Conservation (phyloP, 345 rosid species). For the Odontarrhena argentea region DNA sequence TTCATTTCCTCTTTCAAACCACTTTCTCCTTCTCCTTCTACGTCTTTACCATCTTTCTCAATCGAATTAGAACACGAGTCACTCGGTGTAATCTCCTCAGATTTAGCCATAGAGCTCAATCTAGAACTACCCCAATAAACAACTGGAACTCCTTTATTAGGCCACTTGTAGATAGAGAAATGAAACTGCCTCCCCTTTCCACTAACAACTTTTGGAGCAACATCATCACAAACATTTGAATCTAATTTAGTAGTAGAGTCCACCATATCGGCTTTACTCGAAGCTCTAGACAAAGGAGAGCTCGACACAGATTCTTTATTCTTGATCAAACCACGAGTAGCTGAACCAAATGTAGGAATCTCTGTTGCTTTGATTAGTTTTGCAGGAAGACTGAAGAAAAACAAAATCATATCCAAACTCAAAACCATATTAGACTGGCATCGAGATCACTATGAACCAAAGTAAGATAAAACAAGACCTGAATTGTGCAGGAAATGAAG, state of each 20-base stretch:
- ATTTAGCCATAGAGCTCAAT: constrained; percentile 45
- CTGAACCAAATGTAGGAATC: constrained; percentile 60
- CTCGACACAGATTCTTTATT: constrained; percentile 47
- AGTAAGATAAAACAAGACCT: constrained; percentile 48
- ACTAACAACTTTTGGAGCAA: constrained; percentile 39
- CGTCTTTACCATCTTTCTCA: constrained; percentile 2
- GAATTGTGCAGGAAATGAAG: constrained; percentile 60
- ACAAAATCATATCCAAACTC: constrained; percentile 1
- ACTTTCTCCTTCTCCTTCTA: neutral
- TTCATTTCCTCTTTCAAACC: constrained; percentile 22
- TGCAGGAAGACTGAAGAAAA: constrained; percentile 60
- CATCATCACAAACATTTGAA: constrained; percentile 11
- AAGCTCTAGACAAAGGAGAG: constrained; percentile 54
- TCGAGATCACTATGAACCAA: too few species aligned
- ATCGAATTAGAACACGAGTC: constrained; percentile 8
- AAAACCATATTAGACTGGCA: neutral
- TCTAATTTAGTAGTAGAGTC: constrained; percentile 28
- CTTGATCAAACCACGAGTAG: constrained; percentile 40
- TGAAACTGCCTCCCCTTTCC: constrained; percentile 56
- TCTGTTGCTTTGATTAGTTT: constrained; percentile 49
- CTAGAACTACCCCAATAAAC: constrained; percentile 48
- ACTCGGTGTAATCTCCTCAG: constrained; percentile 4
- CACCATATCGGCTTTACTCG: constrained; percentile 44
- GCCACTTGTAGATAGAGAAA: constrained; percentile 96
- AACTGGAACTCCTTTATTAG: constrained; percentile 66